Base-by-base conservation (phyloP, 2,329 filamentous ascomycete species). In the Lecanicillium sp. region DNA sequence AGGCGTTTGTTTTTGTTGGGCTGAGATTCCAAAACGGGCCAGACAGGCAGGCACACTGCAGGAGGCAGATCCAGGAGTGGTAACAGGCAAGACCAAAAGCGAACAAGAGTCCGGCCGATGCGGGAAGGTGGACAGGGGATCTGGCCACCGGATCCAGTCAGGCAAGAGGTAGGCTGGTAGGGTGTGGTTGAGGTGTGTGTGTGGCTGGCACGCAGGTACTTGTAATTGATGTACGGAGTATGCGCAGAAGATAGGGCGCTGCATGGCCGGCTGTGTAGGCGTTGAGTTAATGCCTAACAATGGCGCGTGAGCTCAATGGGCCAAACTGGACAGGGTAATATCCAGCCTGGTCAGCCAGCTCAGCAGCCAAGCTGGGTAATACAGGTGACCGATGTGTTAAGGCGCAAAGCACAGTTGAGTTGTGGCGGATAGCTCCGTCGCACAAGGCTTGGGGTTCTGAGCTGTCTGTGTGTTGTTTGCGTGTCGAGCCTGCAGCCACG, bases 341-440 rank as follows among this genome's bases (percentile, higher is more conserved):
- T 40, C 36, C 36, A 32, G 44, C 36, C 44, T 47, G 19, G 27
- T 40, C 15, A 46, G 35, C 44, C 24, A 27, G 19, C 36, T 39
- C 17, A 39, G 44, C 35, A 24, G 44, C 36, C 35, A 27, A 20
- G n/a, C 26, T 23, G 20, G 27, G 44, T 27, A 39, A 47, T 26
- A 20, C 35, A 40, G 33, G n/a, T n/a, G n/a, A n/a, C n/a, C n/a
- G 20, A 17, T 21, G 29, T 12, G 26, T 7, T 29, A n/a, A n/a
- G n/a, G n/a, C n/a, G n/a, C 26, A 26, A 19, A 24, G 32, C 26
- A 35, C 40, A 12, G 11, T 21, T 30, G 14, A n/a, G 27, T 26
- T 20, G 40, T 33, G 36, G 20, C 6, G 21, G 32, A 32, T 29
- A n/a, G n/a, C n/a, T n/a, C n/a, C 15, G 32, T 27, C 23, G 17